Evolutionary conservation across 2,329 filamentous ascomycete species (phyloP).

Genomic region (Aspergillus udagawae): DNA sequence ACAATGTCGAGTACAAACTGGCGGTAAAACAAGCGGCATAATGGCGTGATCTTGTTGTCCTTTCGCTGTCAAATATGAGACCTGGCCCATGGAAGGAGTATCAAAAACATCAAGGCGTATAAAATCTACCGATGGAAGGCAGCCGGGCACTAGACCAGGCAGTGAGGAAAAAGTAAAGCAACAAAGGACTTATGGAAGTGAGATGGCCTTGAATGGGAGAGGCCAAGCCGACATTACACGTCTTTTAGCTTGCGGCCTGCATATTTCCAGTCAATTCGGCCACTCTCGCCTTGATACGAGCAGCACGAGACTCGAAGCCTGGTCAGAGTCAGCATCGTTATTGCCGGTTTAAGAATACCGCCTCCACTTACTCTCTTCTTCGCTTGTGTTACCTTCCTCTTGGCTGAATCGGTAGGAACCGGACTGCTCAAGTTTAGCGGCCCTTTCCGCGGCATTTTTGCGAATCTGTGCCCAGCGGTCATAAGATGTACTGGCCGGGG

Average conservation of each 20-base stretch:
- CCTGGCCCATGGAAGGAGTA: not conserved
- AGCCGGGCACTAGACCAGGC: not conserved
- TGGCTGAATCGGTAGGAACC: conserved; percentile 53
- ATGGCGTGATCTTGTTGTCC: conserved; percentile 13
- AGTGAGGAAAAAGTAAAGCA: conserved; percentile 2
- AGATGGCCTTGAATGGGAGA: conserved; percentile 3
- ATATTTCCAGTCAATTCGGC: conserved; percentile 87
- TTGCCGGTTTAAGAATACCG: not conserved
- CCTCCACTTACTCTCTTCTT: conserved; percentile 77
- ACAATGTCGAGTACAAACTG: not conserved
- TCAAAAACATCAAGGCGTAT: not conserved
- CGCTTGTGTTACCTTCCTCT: conserved; percentile 86
- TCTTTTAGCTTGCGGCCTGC: conserved; percentile 47
- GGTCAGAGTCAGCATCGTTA: conserved; percentile 22
- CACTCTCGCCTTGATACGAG: conserved; percentile 94
- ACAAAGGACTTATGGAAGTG: conserved; percentile 4
- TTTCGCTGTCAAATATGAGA: not conserved
- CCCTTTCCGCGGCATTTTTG: conserved; percentile 85
- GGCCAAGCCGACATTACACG: conserved; percentile 2
- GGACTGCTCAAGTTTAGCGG: conserved; percentile 63
- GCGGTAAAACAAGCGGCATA: conserved; percentile 6
- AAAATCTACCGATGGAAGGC: not conserved
- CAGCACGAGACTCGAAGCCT: conserved; percentile 95
- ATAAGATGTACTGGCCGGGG: conserved; percentile 36
- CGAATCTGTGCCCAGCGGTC: conserved; percentile 96